A percentile compares a stretch with the other conserved stretches of the same genome.
Evolutionary conservation across 129 eudicot species (phyloP).

Genomic region (Silybum marianum): DNA sequence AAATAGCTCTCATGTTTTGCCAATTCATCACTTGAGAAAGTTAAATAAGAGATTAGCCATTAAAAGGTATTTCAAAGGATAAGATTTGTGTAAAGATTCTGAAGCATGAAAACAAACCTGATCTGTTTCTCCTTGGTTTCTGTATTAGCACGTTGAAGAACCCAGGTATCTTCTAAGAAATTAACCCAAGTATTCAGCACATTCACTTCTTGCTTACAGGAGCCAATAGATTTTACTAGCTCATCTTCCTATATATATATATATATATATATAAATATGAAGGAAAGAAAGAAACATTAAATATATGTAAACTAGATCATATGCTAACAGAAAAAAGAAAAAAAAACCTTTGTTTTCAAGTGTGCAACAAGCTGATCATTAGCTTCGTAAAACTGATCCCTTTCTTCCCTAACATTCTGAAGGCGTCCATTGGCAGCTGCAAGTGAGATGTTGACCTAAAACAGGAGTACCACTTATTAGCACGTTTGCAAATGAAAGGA

Average conservation of each 20-base stretch:
- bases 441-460: constrained; percentile 83
- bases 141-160: constrained; percentile 65
- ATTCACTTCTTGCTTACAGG: constrained; percentile 77
- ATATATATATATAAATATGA: too few relatives aligned
- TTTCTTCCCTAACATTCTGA: constrained; percentile 86
- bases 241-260: constrained; percentile 76
- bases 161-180: constrained; percentile 96
- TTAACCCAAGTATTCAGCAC: constrained; percentile 91
- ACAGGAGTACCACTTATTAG: constrained; percentile 16
- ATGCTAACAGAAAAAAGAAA: neutral
- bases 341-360: constrained; percentile 70
- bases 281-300: neutral
- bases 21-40: constrained; percentile 65
- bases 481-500: neutral
- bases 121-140: constrained; percentile 77
- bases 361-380: constrained; percentile 94
- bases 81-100: neutral
- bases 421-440: constrained; percentile 87
- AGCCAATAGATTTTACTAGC: constrained; percentile 68
- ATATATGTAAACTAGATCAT: neutral
- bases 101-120: constrained; percentile 46
- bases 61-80: neutral
- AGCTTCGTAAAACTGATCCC: constrained; percentile 96
- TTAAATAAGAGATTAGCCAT: constrained; percentile 22
- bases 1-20: constrained; percentile 80